Conservation (phyloP, 2,329 filamentous ascomycete species). For the Talaromyces marneffei region DNA sequence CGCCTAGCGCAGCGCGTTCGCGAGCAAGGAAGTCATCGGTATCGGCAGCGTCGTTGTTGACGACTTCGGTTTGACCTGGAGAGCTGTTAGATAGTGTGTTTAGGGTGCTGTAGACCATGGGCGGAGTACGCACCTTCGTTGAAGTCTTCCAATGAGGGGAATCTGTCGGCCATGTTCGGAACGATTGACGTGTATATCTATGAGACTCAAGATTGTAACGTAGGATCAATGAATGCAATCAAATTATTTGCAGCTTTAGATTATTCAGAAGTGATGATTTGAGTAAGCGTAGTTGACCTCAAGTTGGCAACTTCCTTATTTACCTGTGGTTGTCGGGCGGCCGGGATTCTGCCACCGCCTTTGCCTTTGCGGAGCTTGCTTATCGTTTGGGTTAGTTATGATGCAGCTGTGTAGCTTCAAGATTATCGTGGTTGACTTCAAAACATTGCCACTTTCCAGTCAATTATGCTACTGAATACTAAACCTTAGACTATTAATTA, state of each 20-base stretch:
- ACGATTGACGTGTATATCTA: neutral
- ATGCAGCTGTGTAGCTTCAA: slow-evolving; percentile 2
- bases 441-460: neutral
- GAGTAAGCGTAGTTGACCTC: neutral
- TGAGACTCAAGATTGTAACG: too few species aligned
- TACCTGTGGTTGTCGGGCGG: neutral
- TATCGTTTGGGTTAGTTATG: neutral
- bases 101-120: slow-evolving; percentile 15
- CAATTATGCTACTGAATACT: neutral
- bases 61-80: slow-evolving; percentile 32
- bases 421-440: neutral
- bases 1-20: slow-evolving; percentile 83
- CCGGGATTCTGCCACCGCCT: slow-evolving; percentile 15
- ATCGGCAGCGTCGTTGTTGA: slow-evolving; percentile 44
- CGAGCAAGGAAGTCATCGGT: slow-evolving; percentile 83
- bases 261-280: neutral
- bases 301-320: slow-evolving; percentile 11
- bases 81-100: slow-evolving; percentile 22
- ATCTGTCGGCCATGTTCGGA: slow-evolving; percentile 66
- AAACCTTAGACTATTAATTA: neutral
- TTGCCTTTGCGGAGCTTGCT: slow-evolving; percentile 13
- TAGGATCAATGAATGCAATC: neutral
- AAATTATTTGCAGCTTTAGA: neutral
- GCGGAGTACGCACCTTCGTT: slow-evolving; percentile 46
- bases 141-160: slow-evolving; percentile 74